These are phyloP conservation scores for Colletotrichum musae DNA, from an alignment of 2,329 filamentous ascomycete species.

Conservation along the genomic window DNA sequence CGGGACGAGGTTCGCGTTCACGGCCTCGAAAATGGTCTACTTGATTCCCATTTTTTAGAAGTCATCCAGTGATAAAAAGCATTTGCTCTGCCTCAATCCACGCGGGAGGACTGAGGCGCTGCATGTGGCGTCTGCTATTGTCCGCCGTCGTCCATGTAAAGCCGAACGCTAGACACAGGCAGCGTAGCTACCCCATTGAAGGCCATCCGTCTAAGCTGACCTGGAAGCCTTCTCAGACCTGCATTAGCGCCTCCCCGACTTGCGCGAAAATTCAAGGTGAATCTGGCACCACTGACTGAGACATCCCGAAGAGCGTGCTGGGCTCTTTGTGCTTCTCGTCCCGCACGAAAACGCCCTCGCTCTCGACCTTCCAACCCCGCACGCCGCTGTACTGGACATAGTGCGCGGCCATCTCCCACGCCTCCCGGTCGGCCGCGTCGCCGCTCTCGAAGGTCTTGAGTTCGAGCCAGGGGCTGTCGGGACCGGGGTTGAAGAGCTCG, in stretches of 20 bases:
- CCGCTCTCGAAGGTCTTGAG: constrained; percentile 65
- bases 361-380: constrained; percentile 59
- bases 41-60: too few relatives aligned
- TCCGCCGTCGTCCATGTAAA: constrained; percentile 42
- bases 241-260: constrained; percentile 16
- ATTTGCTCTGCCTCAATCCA: too few relatives aligned
- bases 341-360: constrained; percentile 61
- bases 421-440: constrained; percentile 60
- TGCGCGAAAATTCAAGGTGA: not conserved
- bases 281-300: constrained; percentile 41
- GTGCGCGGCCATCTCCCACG: constrained; percentile 62
- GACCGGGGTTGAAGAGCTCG: constrained; percentile 52
- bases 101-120: too few relatives aligned
- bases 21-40: too few relatives aligned
- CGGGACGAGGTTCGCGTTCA: too few relatives aligned
- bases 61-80: too few relatives aligned
- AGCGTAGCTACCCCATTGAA: constrained; percentile 49
- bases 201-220: constrained; percentile 47
- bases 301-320: constrained; percentile 32
- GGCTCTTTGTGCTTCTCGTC: constrained; percentile 39
- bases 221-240: constrained; percentile 30
- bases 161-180: constrained; percentile 46
- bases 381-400: constrained; percentile 54
- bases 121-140: not conserved
- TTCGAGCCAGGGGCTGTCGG: constrained; percentile 53